Evolutionary conservation across 2,329 filamentous ascomycete genomes (phyloP), one percentile per base, ranked within the genome.

Genomic region (Fonsecaea pugnacius): DNA sequence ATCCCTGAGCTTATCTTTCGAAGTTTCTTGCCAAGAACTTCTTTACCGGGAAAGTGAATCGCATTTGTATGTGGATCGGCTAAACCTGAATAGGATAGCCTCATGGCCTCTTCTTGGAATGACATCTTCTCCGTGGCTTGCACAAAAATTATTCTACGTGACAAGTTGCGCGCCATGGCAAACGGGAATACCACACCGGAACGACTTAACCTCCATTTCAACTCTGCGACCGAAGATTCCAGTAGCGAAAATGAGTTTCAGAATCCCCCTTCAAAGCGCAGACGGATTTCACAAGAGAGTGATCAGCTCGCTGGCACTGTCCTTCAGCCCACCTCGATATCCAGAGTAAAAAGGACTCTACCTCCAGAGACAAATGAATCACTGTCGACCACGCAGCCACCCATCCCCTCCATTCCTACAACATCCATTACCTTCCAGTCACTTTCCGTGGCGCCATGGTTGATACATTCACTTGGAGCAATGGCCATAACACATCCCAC

Each of bases 401-500:
- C 61, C 4, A 18, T 55, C 14, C 40, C 63, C 10, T 32, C 59
- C 4, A 18, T 55, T 7, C 48, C 63, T 38, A 54, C 56, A 46
- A 67, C 67, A 12, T 66, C 87, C 74, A 80, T 84, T 18, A 90
- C 85, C 8, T 96, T 96, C 74, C 85, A 87, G 18, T 85, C 87
- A 10, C 79, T 97, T 58, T 82, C 86, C 57, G 88, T 96, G 51
- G 85, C 87, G 40, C 91, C 91, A 75, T 99, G 95, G 95, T 87
- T 99, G 3, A 88, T 96, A 1, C 86, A 89, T 66, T 94, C 94
- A 1, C 82, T 99, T 33, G 78, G 82, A 21, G 82, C 84, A 32
- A 87, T 91, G 85, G 91, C 92, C 33, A 97, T 99, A 74, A 91
- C 87, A 73, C 84, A 89, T 63, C 95, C 95, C 0, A 99, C 95